These are phyloP conservation scores for Stemphylium beticola DNA, from an alignment of 2,329 filamentous ascomycete genomes.

Conservation along the genomic window DNA sequence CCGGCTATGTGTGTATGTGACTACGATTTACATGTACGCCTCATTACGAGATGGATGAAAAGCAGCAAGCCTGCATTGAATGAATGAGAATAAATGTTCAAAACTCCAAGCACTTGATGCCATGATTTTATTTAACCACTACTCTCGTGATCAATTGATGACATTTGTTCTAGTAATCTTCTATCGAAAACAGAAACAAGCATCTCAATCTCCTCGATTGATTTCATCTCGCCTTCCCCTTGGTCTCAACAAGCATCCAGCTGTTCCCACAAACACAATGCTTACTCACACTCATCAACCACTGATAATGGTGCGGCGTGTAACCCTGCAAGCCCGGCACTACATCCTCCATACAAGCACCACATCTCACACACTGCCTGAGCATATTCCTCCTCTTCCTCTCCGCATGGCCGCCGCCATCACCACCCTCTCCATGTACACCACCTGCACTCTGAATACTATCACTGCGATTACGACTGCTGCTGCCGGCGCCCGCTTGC, in stretches of 20 bases:
- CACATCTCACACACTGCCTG: slow-evolving; percentile 54
- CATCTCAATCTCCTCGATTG: background rate
- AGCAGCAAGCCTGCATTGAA: slow-evolving; percentile 25
- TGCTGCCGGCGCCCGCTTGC: slow-evolving; percentile 12
- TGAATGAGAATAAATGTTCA: slow-evolving; percentile 25
- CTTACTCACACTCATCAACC: slow-evolving; percentile 48
- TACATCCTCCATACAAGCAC: slow-evolving; percentile 56
- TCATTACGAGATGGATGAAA: slow-evolving; percentile 26
- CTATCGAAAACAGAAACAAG: too few relatives aligned
- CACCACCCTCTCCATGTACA: slow-evolving; percentile 5
- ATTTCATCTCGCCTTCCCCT: slow-evolving; percentile 17
- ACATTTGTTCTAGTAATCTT: too few relatives aligned
- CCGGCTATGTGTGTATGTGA: slow-evolving; percentile 8
- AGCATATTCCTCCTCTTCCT: slow-evolving; percentile 35
- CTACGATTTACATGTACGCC: slow-evolving; percentile 14
- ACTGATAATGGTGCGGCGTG: slow-evolving; percentile 37
- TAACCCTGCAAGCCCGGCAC: slow-evolving; percentile 39
- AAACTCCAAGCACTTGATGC: background rate
- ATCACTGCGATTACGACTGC: slow-evolving; percentile 28
- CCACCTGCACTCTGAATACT: slow-evolving; percentile 23
- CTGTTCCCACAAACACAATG: slow-evolving; percentile 48
- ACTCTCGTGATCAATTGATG: background rate
- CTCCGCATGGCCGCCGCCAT: background rate
- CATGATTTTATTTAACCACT: too few relatives aligned
- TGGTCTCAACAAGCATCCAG: slow-evolving; percentile 45